These are phyloP conservation scores for Cyclaneusma minus DNA, from an alignment of 2,329 filamentous ascomycete species.

Conservation along the genomic window DNA sequence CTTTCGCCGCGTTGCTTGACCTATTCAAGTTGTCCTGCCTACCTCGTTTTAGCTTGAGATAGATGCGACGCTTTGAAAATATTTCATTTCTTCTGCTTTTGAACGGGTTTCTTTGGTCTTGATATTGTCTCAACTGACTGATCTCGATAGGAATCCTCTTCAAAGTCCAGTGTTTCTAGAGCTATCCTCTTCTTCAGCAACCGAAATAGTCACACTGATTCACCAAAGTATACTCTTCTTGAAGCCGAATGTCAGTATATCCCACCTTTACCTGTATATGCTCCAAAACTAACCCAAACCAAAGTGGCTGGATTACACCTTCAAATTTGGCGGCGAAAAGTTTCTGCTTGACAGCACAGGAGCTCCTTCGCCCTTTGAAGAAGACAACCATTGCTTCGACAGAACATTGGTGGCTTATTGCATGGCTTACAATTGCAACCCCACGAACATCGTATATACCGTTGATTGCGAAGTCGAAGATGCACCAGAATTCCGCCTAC, in stretches of 20 bases:
- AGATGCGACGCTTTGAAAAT: no score
- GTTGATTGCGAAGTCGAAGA: slow-evolving; percentile 48
- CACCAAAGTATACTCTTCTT: slow-evolving; percentile 45
- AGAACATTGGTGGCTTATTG: slow-evolving; percentile 55
- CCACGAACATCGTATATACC: slow-evolving; percentile 48
- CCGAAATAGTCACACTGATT: slow-evolving; percentile 47
- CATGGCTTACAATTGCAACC: slow-evolving; percentile 47
- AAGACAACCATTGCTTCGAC: slow-evolving; percentile 45
- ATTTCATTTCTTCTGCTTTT: slow-evolving; percentile 2
- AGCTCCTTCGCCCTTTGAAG: slow-evolving; percentile 29
- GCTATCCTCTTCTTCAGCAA: slow-evolving; percentile 46
- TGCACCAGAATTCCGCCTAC: slow-evolving; percentile 48
- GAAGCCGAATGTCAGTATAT: no score
- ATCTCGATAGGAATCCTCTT: slow-evolving; percentile 39
- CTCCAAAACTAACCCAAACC: no score
- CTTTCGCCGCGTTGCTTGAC: no score
- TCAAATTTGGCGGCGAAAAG: slow-evolving; percentile 42
- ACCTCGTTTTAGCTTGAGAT: no score
- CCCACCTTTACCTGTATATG: no score
- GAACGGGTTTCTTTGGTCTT: slow-evolving; percentile 10
- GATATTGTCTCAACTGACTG: no score
- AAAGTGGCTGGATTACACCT: slow-evolving; percentile 47
- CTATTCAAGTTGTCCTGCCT: no score
- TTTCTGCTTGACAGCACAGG: slow-evolving; percentile 32
- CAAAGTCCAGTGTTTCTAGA: slow-evolving; percentile 38